Evolutionary conservation across 768 basidiomycete genomes (phyloP), one percentile per base, ranked within the genome.

Genomic region (Sporobolomyces roseus): DNA sequence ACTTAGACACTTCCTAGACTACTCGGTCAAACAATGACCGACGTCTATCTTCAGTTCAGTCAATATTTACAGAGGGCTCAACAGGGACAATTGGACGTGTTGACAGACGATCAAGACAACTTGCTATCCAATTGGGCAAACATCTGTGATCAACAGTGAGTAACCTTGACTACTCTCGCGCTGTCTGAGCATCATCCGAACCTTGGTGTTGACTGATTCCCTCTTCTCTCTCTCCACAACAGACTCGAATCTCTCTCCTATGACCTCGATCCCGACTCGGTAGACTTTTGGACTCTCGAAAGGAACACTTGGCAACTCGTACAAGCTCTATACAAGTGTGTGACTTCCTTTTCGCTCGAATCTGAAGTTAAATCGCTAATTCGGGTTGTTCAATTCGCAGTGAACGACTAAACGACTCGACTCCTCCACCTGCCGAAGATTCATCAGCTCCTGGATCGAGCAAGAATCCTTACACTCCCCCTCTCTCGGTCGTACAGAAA

Each of bases 281-380:
- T 87, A 0, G 86, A 87, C 30, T 80, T 85, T 1, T 78, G 90
- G 61, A 82, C 84, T 14, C 81, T 91, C 77, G 90, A 93, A 76
- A 83, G 85, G 52, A 87, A 88, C 77, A 91, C 91, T 1, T 93
- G 91, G 91, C 83, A 83, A 0, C 81, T 93, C 3, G 77, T 92
- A 2, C 90, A 91, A 76, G 85, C 86, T 4, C 80, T 93, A n/a
- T 77, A 77, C 70, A 33, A 71, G 78, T 52, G 84, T 87, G 83
- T 85, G 27, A 41, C 17, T 32, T 25, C 7, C 29, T 8, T 36
- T 7, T 3, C 23, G 6, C 9, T 19, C 25, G 25, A 12, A 7
- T 45, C n/a, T n/a, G 19, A n/a, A 23, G 52, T 54, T 14, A 21
- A 17, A 29, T 17, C 45, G 48, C 4, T 7, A 4, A 8, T 50